These are phyloP conservation scores for Aspergillus saccharolyticus DNA, from an alignment of 495 filamentous ascomycete genomes.

Conservation along the genomic window DNA sequence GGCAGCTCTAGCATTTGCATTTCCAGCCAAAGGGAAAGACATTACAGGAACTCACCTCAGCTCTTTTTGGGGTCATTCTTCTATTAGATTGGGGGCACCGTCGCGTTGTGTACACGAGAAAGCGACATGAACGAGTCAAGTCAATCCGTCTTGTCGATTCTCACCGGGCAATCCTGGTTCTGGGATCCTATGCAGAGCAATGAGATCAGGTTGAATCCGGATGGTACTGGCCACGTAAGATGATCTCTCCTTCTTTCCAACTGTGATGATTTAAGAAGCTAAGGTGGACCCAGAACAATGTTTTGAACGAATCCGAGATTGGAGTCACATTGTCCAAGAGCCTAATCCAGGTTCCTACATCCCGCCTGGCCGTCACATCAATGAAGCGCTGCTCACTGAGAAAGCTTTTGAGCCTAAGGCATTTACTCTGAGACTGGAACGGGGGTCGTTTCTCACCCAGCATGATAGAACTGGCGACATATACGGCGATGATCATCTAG, in stretches of 20 bases:
- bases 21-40: not conserved
- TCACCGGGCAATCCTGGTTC: not conserved
- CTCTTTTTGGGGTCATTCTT: not conserved
- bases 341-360: not conserved
- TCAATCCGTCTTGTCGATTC: not conserved
- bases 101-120: not conserved
- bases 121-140: not conserved
- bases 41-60: too few species aligned
- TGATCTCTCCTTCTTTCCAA: not conserved
- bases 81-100: not conserved
- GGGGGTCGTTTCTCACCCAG: not conserved
- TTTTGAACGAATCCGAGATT: not conserved
- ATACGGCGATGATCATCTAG: not conserved
- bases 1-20: not conserved
- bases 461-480: not conserved
- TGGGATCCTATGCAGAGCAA: not conserved
- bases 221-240: slow-evolving; percentile 2
- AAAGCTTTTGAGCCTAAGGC: not conserved
- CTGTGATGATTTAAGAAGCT: too few species aligned
- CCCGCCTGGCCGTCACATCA: not conserved
- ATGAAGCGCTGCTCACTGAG: slow-evolving; percentile 2
- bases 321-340: not conserved
- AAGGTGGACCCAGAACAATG: not conserved
- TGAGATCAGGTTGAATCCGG: not conserved
- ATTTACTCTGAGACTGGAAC: not conserved